Percentiles rank a stretch among this genome's conserved stretches.
phyloP scores from a whole-genome alignment of 192 early-diverging fungal species.

The Backusella tuberculispora region DNA sequence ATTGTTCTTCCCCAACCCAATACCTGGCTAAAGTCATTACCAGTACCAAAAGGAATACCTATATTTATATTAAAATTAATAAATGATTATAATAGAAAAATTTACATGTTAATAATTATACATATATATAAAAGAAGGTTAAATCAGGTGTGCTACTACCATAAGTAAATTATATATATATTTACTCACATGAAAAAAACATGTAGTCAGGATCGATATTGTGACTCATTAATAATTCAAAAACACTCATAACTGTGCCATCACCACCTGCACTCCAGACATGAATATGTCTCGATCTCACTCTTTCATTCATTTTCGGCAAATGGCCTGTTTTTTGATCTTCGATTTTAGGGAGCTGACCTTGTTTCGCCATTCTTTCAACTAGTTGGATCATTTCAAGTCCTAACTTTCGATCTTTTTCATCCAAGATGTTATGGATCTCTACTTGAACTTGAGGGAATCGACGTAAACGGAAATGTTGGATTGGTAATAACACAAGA shows the following conservation, averaged over 20 bases:
- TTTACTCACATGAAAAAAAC: slow-evolving; percentile 59
- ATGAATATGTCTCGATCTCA: slow-evolving; percentile 57
- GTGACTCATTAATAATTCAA: slow-evolving; percentile 64
- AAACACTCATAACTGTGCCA: slow-evolving; percentile 73
- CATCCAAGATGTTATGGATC: slow-evolving; percentile 69
- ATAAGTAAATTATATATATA: neutral
- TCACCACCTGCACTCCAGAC: slow-evolving; percentile 80
- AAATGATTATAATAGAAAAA: no score
- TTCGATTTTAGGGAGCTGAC: neutral
- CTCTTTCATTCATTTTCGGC: slow-evolving; percentile 38
- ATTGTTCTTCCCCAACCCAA: slow-evolving; percentile 79
- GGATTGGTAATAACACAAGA: slow-evolving; percentile 61
- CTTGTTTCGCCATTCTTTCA: slow-evolving; percentile 26
- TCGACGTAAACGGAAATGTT: slow-evolving; percentile 68
- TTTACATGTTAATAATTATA: no score
- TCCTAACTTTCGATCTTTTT: slow-evolving; percentile 55
- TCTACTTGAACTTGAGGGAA: slow-evolving; percentile 72
- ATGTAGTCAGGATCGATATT: slow-evolving; percentile 64
- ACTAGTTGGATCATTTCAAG: slow-evolving; percentile 54
- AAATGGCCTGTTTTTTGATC: slow-evolving; percentile 15
- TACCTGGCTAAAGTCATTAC: slow-evolving; percentile 75
- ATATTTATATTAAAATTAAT: neutral
- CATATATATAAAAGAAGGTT: neutral
- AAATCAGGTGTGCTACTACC: neutral
- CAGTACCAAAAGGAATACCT: slow-evolving; percentile 75